Evolutionary conservation across 2,329 filamentous ascomycete genomes (phyloP), one percentile per base, ranked within the genome.

Genomic region (Aschersonia sp.): DNA sequence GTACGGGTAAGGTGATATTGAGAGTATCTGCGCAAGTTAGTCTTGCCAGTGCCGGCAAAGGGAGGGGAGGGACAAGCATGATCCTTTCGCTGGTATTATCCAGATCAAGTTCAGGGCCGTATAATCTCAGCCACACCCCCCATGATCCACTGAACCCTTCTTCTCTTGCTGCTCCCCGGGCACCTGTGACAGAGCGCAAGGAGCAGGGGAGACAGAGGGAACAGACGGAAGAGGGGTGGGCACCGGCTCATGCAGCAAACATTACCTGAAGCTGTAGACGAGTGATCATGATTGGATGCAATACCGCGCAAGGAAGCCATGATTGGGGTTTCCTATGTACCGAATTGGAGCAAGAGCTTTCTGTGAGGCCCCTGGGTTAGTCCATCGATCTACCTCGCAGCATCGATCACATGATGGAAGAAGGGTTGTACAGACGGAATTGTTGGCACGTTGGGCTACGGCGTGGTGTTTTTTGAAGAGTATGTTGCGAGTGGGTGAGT

Each of bases 31-130:
- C 47, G 47, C 52, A 50, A 51, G 60, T 65, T 62, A 65, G 32
- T 11, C 47, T 31, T 31, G 42, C 5, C 8, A 29, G 10, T 11
- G 42, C 9, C 9, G 8, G n/a, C n/a, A 29, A 56, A 59, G 58
- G 55, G 54, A 59, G 57, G 62, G 62, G 58, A 64, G 68, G 67
- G 70, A 71, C 40, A 6, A 77, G 86, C 87, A 94, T 94, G 87
- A 92, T 94, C 84, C 88, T 94, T 92, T 88, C 88, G 88, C 88
- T 88, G 84, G 87, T 87, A 92, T 92, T 90, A 90, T 89, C 87
- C 84, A 87, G 85, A 89, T 90, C 86, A 90, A 90, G 85, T 90
- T 87, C 55, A 71, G 73, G 73, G 83, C 87, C 85, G 86, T 92
- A 84, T 92, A 80, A 81, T 92, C 84, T 90, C 83, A 87, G 63